Conservation (phyloP, 169 alveolate genomes). For the Miamiensis avidus region DNA sequence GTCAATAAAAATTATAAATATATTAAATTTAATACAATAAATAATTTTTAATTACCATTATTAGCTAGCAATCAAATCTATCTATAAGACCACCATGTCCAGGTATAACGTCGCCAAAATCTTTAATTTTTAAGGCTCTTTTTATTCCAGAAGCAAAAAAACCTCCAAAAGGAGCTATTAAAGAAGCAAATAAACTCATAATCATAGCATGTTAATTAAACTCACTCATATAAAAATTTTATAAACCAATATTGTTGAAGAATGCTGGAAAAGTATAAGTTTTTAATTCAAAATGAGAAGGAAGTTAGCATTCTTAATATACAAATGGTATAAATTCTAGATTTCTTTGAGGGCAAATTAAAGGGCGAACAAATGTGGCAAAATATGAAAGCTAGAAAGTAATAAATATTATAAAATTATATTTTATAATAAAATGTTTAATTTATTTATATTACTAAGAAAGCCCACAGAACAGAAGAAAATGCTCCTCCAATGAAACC, state of each 20-base stretch:
- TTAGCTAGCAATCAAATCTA: slow-evolving; percentile 97
- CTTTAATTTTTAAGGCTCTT: slow-evolving; percentile 98
- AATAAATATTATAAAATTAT: background rate
- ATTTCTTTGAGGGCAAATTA: slow-evolving; percentile 91
- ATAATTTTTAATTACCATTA: slow-evolving; percentile 71
- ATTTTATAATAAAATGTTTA: background rate
- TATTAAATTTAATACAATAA: too few species aligned
- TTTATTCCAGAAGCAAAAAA: slow-evolving; percentile 99
- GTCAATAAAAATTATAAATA: too few species aligned
- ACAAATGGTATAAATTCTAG: slow-evolving; percentile 87
- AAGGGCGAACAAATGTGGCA: slow-evolving; percentile 65
- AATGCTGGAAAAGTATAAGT: slow-evolving; percentile 47
- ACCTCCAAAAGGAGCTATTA: slow-evolving; percentile 99
- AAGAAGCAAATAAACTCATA: slow-evolving; percentile 95
- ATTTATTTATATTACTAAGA: slow-evolving; percentile 24
- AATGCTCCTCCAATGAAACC: slow-evolving; percentile 95
- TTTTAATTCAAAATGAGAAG: slow-evolving; percentile 41
- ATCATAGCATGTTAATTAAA: slow-evolving; percentile 91
- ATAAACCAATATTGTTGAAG: slow-evolving; percentile 28
- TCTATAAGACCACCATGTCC: slow-evolving; percentile 99
- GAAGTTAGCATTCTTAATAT: slow-evolving; percentile 54
- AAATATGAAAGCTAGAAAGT: slow-evolving; percentile 49
- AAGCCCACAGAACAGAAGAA: slow-evolving; percentile 77
- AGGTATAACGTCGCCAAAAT: slow-evolving; percentile 98
- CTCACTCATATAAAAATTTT: slow-evolving; percentile 50